A percentile compares a stretch with the other conserved stretches of the same genome.
Evolutionary conservation across 2,329 filamentous ascomycete species (phyloP).

Genomic region (Seiridium cupressi): DNA sequence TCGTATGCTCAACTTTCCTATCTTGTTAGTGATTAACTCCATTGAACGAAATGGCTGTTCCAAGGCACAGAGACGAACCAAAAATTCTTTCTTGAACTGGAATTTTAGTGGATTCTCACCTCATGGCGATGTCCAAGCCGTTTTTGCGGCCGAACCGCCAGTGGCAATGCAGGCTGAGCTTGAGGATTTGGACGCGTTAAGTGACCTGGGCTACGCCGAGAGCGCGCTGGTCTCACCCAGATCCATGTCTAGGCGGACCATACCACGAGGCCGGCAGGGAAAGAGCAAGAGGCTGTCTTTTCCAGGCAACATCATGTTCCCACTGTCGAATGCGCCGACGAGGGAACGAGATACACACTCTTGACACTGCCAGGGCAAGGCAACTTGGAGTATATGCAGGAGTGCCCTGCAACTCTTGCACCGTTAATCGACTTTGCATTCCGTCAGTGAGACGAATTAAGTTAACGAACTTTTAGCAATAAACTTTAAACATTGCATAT

Average conservation of each 20-base stretch:
- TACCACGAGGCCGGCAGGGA: neutral
- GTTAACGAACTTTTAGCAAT: too few relatives aligned
- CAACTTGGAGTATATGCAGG: too few relatives aligned
- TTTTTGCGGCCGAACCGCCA: constrained; percentile 60
- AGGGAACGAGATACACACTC: neutral
- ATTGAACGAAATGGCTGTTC: constrained; percentile 57
- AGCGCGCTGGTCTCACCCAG: constrained; percentile 6
- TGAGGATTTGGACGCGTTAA: constrained; percentile 31
- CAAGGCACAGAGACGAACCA: neutral
- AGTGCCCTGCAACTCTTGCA: too few relatives aligned
- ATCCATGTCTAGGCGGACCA: neutral
- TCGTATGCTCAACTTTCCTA: constrained; percentile 60
- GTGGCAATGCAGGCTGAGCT: constrained; percentile 32
- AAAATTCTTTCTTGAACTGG: constrained; percentile 25
- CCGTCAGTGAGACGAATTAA: too few relatives aligned
- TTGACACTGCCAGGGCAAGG: too few relatives aligned
- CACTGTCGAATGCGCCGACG: neutral
- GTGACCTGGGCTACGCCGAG: constrained; percentile 22
- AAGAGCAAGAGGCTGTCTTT: neutral
- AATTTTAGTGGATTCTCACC: constrained; percentile 51
- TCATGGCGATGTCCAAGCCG: constrained; percentile 58
- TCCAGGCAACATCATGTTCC: neutral
- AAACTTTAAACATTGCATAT: too few relatives aligned
- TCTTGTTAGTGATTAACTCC: constrained; percentile 58
- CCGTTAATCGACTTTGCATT: too few relatives aligned